Percentiles rank a stretch among this genome's conserved stretches.
Conservation (phyloP, 2,329 filamentous ascomycete species). For the Trichoderma harzianum region DNA sequence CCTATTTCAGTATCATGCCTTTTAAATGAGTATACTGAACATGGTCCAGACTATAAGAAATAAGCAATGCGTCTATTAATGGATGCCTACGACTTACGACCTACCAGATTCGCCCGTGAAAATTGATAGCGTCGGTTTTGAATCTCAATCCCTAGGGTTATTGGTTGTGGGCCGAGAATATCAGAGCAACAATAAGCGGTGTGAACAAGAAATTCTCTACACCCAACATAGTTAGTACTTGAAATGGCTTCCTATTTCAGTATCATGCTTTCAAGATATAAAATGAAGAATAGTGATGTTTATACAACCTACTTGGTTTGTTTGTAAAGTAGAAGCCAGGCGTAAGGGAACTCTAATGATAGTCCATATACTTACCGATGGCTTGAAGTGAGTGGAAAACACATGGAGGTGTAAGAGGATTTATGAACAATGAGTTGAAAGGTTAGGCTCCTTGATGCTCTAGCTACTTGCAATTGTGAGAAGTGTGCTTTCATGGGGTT, state of each 20-base stretch:
- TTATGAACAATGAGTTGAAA: not conserved
- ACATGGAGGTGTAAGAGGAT: not conserved
- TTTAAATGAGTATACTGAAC: not conserved
- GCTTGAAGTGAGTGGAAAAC: not conserved
- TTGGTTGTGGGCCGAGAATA: not conserved
- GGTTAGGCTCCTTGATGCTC: not conserved
- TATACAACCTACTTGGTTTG: not conserved
- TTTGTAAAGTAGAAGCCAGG: not conserved
- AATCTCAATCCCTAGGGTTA: not conserved
- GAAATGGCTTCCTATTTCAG: not conserved
- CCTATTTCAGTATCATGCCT: not conserved
- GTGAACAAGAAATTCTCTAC: not conserved
- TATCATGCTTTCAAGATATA: not conserved
- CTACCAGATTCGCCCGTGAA: not conserved
- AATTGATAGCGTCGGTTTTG: not conserved
- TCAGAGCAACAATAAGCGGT: not conserved
- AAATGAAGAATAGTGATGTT: not conserved
- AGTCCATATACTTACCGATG: not conserved
- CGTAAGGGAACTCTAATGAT: not conserved
- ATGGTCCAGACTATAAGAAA: not conserved
- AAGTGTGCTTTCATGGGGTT: not conserved
- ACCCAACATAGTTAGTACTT: not conserved
- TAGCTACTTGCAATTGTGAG: not conserved
- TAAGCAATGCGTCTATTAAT: not conserved
- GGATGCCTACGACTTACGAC: not conserved